Evolutionary conservation across 2,329 filamentous ascomycete genomes (phyloP).

Genomic region (Colletotrichum sansevieriae): DNA sequence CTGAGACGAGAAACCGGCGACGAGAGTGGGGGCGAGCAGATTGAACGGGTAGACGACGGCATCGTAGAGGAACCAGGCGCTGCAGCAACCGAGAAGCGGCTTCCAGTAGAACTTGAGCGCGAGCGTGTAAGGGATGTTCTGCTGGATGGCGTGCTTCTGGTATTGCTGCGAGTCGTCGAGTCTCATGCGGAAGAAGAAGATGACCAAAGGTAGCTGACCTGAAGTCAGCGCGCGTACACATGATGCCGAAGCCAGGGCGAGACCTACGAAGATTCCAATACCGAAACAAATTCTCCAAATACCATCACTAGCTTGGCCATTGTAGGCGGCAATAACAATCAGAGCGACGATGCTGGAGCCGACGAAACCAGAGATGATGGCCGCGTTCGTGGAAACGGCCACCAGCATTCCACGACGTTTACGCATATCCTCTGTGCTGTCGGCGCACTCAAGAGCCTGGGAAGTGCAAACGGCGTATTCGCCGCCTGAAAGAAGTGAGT

Average conservation of each 20-base stretch:
- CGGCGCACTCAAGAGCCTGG: constrained; percentile 47
- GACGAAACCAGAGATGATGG: constrained; percentile 52
- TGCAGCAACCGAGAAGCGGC: constrained; percentile 63
- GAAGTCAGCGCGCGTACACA: neutral
- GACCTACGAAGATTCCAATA: constrained; percentile 55
- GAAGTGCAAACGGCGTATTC: constrained; percentile 50
- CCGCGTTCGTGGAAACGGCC: constrained; percentile 59
- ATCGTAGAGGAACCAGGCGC: constrained; percentile 50
- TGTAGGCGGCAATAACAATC: constrained; percentile 57
- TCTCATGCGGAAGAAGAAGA: constrained; percentile 68
- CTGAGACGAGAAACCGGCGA: constrained; percentile 43
- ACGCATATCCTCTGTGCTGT: constrained; percentile 46
- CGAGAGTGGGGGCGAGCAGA: constrained; percentile 43
- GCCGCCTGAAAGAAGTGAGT: constrained; percentile 39
- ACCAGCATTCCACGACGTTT: constrained; percentile 48
- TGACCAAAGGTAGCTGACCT: constrained; percentile 55
- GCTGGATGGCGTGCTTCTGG: constrained; percentile 46
- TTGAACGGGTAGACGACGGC: constrained; percentile 45
- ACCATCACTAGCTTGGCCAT: constrained; percentile 51
- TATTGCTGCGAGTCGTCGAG: constrained; percentile 62
- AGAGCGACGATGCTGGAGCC: constrained; percentile 58
- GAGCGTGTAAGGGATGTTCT: constrained; percentile 43
- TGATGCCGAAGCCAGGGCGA: rapidly evolving
- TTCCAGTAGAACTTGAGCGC: constrained; percentile 55
- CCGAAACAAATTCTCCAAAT: constrained; percentile 59